A percentile compares a stretch with the other conserved stretches of the same genome.
Conservation (phyloP, 1,139 yeast genomes). For the Saccharomyces hybrid region DNA sequence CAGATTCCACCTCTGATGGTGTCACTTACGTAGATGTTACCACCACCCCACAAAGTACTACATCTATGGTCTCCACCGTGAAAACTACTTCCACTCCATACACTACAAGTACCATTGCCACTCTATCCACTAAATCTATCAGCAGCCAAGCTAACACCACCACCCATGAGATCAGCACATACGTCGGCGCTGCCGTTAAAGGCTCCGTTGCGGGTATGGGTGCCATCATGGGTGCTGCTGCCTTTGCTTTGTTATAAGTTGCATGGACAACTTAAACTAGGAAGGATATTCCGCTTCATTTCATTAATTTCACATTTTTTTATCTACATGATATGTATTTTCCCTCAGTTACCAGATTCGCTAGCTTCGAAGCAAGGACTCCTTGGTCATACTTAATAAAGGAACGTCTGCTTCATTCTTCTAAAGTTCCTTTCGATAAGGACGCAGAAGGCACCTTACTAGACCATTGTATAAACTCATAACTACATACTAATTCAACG, state of each 20-base stretch:
- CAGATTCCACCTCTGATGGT: conserved; percentile 17
- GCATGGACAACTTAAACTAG: background rate
- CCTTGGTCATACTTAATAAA: background rate
- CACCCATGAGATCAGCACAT: conserved; percentile 9
- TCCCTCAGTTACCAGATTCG: background rate
- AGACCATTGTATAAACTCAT: background rate
- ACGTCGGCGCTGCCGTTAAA: conserved; percentile 11
- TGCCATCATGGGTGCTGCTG: conserved; percentile 13
- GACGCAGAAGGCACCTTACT: background rate
- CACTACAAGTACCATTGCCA: conserved; percentile 27
- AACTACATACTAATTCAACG: background rate
- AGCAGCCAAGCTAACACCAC: conserved; percentile 4
- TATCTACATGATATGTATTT: background rate
- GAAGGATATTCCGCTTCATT: background rate
- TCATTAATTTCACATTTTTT: background rate
- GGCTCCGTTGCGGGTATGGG: conserved; percentile 12
- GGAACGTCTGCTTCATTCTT: background rate
- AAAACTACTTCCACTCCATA: conserved; percentile 30
- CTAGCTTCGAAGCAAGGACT: background rate
- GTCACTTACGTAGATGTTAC: conserved; percentile 32
- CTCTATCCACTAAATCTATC: conserved; percentile 5
- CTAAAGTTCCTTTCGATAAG: background rate
- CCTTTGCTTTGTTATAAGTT: background rate
- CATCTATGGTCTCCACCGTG: conserved; percentile 31
- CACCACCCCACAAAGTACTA: conserved; percentile 31